Base-by-base conservation (phyloP, 2,329 filamentous ascomycete genomes). In the Fusarium sambucinum region DNA sequence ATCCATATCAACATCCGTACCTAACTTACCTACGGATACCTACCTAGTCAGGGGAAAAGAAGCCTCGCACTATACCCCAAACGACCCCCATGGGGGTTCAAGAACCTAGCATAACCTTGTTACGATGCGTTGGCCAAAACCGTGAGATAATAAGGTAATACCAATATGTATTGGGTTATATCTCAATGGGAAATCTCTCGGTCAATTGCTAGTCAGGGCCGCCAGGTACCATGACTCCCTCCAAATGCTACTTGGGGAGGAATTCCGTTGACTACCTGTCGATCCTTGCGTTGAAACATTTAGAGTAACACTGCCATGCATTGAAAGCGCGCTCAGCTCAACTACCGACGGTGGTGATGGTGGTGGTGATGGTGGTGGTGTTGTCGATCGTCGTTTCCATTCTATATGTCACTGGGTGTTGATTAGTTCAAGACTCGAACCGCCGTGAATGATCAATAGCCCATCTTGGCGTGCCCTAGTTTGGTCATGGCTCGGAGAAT, bases 11-110 rank as follows among this genome's bases (percentile, higher is more conserved):
- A 25, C 27, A 38, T 29, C n/a, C 25, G 21, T 48, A 14, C n/a
- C 19, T 21, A 21, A 21, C n/a, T 38, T 38, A n/a, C n/a, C 35
- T 21, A 38, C n/a, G 12, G 35, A 38, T 21, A 21, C n/a, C 35
- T 38, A 38, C 35, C 59, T 59, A 47, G 59, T 53, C 59, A 64
- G 61, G 59, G 59, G 60, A n/a, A 41, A 41, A 29, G 6, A 54
- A 50, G n/a, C 38, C 53, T 45, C 52, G 33, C 45, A 59, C 61
- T 64, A 64, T 63, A 63, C 42, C 60, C 59, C 59, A 63, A 63
- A 42, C 60, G 16, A 25, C 30, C 54, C 60, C 62, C 62, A 54
- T 65, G 54, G 62, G 61, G 60, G 30, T 21, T 44, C 17, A 40
- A 63, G 55, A 55, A 46, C 59, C 30, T 56, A 47, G 30, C 30